Conservation (phyloP, 768 basidiomycete species). For the Cystobasidium ongulense region DNA sequence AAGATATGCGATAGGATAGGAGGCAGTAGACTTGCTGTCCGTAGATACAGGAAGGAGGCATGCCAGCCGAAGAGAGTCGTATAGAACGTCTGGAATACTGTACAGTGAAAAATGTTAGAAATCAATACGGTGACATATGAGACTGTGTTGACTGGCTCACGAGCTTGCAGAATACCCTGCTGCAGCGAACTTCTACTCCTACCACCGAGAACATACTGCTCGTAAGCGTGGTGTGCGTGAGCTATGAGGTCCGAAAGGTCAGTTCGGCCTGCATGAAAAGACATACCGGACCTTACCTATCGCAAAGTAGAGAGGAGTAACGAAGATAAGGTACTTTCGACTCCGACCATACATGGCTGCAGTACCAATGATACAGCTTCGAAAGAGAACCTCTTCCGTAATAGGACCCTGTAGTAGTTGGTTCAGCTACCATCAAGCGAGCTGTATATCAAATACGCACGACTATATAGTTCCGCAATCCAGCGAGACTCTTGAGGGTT, state of each 20-base stretch:
- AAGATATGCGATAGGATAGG: constrained; percentile 73
- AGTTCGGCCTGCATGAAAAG: neutral
- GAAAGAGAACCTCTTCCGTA: constrained; percentile 86
- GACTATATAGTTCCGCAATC: constrained; percentile 59
- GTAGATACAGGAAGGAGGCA: constrained; percentile 73
- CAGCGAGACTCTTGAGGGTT: constrained; percentile 42
- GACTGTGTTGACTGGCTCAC: constrained; percentile 16
- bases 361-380: constrained; percentile 69
- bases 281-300: constrained; percentile 54
- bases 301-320: constrained; percentile 79
- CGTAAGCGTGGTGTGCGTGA: constrained; percentile 86
- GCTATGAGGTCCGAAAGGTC: constrained; percentile 50
- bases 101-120: neutral
- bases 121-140: neutral
- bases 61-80: constrained; percentile 89
- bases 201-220: constrained; percentile 68
- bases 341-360: constrained; percentile 61
- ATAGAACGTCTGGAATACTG: constrained; percentile 80
- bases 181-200: constrained; percentile 58
- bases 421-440: neutral
- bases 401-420: constrained; percentile 60
- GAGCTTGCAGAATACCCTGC: constrained; percentile 48
- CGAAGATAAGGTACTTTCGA: constrained; percentile 59
- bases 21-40: constrained; percentile 64
- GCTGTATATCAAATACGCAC: neutral